A percentile compares a stretch with the other conserved stretches of the same genome.
phyloP scores from a whole-genome alignment of 2,329 filamentous ascomycete genomes.

The Uncinocarpus reesii region DNA sequence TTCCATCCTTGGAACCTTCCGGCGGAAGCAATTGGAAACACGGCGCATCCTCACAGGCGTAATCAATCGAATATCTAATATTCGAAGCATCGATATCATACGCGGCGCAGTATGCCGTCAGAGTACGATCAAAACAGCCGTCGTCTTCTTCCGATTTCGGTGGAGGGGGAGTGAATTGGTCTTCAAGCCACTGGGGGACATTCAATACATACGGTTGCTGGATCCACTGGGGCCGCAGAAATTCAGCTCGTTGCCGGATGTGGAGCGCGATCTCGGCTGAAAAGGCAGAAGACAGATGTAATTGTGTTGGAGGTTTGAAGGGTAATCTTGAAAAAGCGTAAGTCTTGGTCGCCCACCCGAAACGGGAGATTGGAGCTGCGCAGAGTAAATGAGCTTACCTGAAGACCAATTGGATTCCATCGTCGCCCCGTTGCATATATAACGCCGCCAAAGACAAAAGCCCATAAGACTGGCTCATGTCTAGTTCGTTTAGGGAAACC shows the following conservation, averaged over 20 bases:
- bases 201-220: slow-evolving; percentile 53
- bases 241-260: slow-evolving; percentile 52
- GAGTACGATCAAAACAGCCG: slow-evolving; percentile 54
- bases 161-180: slow-evolving; percentile 37
- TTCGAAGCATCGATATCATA: slow-evolving; percentile 58
- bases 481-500: slow-evolving; percentile 43
- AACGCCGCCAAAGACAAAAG: slow-evolving; percentile 53
- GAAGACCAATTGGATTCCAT: slow-evolving; percentile 57
- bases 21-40: slow-evolving; percentile 55
- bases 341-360: neutral
- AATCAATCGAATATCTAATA: slow-evolving; percentile 53
- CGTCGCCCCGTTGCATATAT: slow-evolving; percentile 51
- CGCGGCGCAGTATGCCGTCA: slow-evolving; percentile 59
- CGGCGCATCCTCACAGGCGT: slow-evolving; percentile 55
- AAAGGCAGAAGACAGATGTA: slow-evolving; percentile 54
- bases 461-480: slow-evolving; percentile 44
- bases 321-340: slow-evolving; percentile 37
- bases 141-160: slow-evolving; percentile 48
- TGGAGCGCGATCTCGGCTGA: slow-evolving; percentile 55
- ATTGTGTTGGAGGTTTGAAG: slow-evolving; percentile 43
- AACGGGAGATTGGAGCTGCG: neutral
- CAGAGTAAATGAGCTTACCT: slow-evolving; percentile 30
- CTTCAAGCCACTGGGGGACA: slow-evolving; percentile 47
- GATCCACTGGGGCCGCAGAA: slow-evolving; percentile 55
- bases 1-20: slow-evolving; percentile 37